phyloP scores from a whole-genome alignment of 2,329 filamentous ascomycete genomes.

The Xylaria sp. region DNA sequence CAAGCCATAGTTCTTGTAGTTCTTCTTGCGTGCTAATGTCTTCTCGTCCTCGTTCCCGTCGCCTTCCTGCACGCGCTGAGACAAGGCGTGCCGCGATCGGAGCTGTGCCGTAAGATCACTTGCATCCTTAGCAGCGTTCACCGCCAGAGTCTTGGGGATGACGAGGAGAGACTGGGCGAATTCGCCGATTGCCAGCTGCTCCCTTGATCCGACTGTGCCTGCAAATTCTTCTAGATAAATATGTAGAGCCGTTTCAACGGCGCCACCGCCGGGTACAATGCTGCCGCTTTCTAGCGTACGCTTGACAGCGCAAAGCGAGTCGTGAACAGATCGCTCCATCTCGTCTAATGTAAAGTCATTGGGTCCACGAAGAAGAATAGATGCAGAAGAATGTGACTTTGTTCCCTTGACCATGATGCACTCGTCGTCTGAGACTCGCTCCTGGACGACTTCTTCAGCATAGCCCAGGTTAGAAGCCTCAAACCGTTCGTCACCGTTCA shows the following conservation, averaged over 20 bases:
- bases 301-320: constrained; percentile 96
- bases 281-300: constrained; percentile 95
- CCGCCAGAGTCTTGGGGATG: constrained; percentile 94
- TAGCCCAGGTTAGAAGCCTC: constrained; percentile 88
- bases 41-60: constrained; percentile 88
- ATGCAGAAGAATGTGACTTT: constrained; percentile 92
- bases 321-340: constrained; percentile 98
- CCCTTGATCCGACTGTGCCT: constrained; percentile 93
- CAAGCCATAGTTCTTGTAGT: constrained; percentile 98
- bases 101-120: constrained; percentile 96
- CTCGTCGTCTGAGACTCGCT: constrained; percentile 98
- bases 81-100: constrained; percentile 91
- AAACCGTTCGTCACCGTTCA: constrained; percentile 98
- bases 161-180: constrained; percentile 94
- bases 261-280: constrained; percentile 95
- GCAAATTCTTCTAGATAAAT: constrained; percentile 99
- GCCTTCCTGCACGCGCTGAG: constrained; percentile 89
- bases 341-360: constrained; percentile 98
- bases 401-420: constrained; percentile 97
- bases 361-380: constrained; percentile 92
- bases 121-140: constrained; percentile 96
- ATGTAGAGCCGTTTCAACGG: constrained; percentile 97
- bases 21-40: constrained; percentile 90
- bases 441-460: constrained; percentile 96
- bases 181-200: constrained; percentile 97